phyloP scores from a whole-genome alignment of 2,329 filamentous ascomycete species.

The Hypoxylon rubiginosum region DNA sequence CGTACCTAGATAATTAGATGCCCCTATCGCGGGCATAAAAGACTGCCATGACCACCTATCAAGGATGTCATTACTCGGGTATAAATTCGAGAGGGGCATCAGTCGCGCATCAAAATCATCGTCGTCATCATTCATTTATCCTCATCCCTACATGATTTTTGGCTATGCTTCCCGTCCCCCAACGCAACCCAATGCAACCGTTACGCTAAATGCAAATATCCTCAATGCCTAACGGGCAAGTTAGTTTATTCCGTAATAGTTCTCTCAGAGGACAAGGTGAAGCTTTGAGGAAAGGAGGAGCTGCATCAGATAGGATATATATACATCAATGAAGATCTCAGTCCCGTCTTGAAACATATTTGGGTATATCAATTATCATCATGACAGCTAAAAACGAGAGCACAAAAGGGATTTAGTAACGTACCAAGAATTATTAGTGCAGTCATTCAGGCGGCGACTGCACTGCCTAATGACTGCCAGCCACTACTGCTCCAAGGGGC shows the following conservation, averaged over 20 bases:
- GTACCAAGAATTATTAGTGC: slow-evolving; percentile 31
- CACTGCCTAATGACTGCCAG: slow-evolving; percentile 71
- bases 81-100: neutral
- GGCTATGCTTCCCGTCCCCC: neutral
- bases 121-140: slow-evolving; percentile 24
- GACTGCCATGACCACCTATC: neutral
- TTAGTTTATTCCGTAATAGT: slow-evolving; percentile 11
- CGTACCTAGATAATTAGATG: neutral
- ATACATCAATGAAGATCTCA: slow-evolving; percentile 52
- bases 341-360: slow-evolving; percentile 55
- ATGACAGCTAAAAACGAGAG: slow-evolving; percentile 35
- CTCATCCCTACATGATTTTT: slow-evolving; percentile 14
- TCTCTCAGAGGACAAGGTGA: neutral
- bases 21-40: neutral
- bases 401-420: slow-evolving; percentile 8
- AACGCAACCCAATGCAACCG: neutral
- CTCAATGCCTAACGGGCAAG: slow-evolving; percentile 10
- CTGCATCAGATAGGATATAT: slow-evolving; percentile 45
- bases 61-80: neutral
- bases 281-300: neutral
- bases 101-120: slow-evolving; percentile 3
- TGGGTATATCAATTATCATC: slow-evolving; percentile 50
- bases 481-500: slow-evolving; percentile 81
- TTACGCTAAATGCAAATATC: slow-evolving; percentile 1
- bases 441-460: slow-evolving; percentile 49